phyloP scores from a whole-genome alignment of 2,329 filamentous ascomycete genomes.

The Diaporthe australafricana region DNA sequence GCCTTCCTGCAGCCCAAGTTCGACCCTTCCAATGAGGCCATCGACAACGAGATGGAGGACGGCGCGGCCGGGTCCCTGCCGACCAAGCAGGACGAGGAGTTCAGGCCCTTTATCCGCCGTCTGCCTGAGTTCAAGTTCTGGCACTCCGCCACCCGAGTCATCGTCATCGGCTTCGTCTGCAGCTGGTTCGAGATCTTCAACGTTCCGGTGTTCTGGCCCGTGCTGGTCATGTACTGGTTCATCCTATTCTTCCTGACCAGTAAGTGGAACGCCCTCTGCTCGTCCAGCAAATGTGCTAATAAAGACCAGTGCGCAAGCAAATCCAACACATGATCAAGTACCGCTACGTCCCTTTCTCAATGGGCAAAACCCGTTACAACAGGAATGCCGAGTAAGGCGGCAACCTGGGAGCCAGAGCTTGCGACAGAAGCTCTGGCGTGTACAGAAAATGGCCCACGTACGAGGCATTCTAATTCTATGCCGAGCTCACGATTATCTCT shows the following conservation, averaged over 20 bases:
- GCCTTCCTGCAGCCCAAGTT: conserved; percentile 99
- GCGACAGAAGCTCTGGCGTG: background rate
- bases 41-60: conserved; percentile 97
- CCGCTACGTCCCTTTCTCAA: conserved; percentile 93
- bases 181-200: conserved; percentile 96
- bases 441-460: conserved; percentile 9
- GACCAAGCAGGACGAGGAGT: conserved; percentile 97
- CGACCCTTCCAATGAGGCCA: conserved; percentile 90
- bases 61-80: conserved; percentile 85
- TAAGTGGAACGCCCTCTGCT: conserved; percentile 60
- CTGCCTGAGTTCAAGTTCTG: conserved; percentile 99
- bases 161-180: conserved; percentile 85
- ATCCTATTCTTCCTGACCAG: conserved; percentile 96
- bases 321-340: conserved; percentile 99
- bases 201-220: conserved; percentile 98
- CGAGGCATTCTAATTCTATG: conserved; percentile 31
- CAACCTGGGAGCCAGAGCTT: background rate
- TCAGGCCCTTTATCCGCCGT: conserved; percentile 94
- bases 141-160: conserved; percentile 92
- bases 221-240: conserved; percentile 98
- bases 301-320: conserved; percentile 88
- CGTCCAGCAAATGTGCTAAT: conserved; percentile 6
- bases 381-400: conserved; percentile 65
- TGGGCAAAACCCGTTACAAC: conserved; percentile 87
- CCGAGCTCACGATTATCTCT: conserved; percentile 29